Base-by-base conservation (phyloP, 176 grass and related monocot species). In the Rhynchospora tenuis region DNA sequence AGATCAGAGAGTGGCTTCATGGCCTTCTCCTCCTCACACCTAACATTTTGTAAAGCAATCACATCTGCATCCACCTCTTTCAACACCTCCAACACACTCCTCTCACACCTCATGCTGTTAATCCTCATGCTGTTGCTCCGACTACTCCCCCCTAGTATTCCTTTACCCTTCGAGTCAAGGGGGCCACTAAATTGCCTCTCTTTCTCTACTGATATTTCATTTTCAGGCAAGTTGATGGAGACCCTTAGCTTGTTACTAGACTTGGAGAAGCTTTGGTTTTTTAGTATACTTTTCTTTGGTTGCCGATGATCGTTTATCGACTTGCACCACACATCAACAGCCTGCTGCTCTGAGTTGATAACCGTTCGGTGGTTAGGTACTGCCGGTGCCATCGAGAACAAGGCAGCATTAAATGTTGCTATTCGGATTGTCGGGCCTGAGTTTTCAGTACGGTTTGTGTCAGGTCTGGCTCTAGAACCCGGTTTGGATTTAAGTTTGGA, bases 361-460 rank as follows among this genome's bases (percentile, higher is more conserved):
- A 84, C 83, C 55, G 47, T 44, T 2, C 44, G 55, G 0, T 24
- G 43, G 3, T 38, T 22, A 0, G 46, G 50, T 19, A 64, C 79
- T 0, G 78, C 96, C 0, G 93, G 91, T 44, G 96, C 96, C 96
- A 99, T 99, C 9, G 91, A 95, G 88, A 99, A 99, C 91, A 99
- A 91, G 55, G 93, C 91, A 13, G 91, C 96, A 91, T 99, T 99
- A 86, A 99, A 95, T 14, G 96, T 93, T 76, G 93, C 96, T 61
- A 99, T 83, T 42, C 96, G 91, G 50, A 99, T 88, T 42, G 84
- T 91, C 16, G 83, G 85, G 54, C 64, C 47, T 31, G 69, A 81
- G 16, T 83, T 77, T 44, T 28, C 71, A 10, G 23, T 63, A 24
- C 22, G 29, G 48, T 59, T 55, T 1, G 6, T n/a, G 22, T 77